phyloP scores from a whole-genome alignment of 2,329 filamentous ascomycete genomes.

The Venturia oleaginea region DNA sequence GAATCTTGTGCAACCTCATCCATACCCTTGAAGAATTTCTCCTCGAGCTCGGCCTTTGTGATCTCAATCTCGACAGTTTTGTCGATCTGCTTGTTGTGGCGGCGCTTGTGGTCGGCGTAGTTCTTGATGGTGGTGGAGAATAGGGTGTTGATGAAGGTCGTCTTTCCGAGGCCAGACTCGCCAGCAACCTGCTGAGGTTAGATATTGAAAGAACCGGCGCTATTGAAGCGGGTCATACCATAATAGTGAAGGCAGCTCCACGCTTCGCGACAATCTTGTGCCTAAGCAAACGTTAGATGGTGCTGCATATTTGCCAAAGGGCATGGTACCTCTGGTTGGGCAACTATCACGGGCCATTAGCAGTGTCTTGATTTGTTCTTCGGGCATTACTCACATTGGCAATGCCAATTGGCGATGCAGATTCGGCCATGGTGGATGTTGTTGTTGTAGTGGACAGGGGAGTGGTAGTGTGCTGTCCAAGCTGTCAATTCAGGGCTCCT shows the following conservation, averaged over 20 bases:
- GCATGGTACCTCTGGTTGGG: conserved; percentile 57
- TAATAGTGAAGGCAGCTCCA: conserved; percentile 97
- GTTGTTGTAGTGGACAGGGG: conserved; percentile 9
- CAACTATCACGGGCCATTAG: conserved; percentile 40
- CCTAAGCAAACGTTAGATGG: conserved; percentile 35
- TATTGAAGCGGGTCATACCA: conserved; percentile 52
- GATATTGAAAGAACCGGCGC: background rate
- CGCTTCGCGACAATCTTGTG: conserved; percentile 71
- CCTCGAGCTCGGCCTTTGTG: conserved; percentile 97
- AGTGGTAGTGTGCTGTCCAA: conserved; percentile 2
- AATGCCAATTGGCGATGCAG: conserved; percentile 61
- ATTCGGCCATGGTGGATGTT: conserved; percentile 48
- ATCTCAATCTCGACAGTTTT: conserved; percentile 99
- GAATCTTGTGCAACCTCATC: background rate
- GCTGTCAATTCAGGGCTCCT: background rate
- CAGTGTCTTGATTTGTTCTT: conserved; percentile 10
- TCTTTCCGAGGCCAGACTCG: conserved; percentile 97
- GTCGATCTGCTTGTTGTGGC: conserved; percentile 98
- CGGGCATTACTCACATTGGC: conserved; percentile 51
- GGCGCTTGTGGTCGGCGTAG: conserved; percentile 99
- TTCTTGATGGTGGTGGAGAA: conserved; percentile 99
- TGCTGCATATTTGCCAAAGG: conserved; percentile 15
- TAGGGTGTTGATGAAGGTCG: conserved; percentile 99
- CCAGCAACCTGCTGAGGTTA: conserved; percentile 66
- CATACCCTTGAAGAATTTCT: conserved; percentile 99